Conservation (phyloP, 148 eudicot species). For the Dysphania ambrosioides region DNA sequence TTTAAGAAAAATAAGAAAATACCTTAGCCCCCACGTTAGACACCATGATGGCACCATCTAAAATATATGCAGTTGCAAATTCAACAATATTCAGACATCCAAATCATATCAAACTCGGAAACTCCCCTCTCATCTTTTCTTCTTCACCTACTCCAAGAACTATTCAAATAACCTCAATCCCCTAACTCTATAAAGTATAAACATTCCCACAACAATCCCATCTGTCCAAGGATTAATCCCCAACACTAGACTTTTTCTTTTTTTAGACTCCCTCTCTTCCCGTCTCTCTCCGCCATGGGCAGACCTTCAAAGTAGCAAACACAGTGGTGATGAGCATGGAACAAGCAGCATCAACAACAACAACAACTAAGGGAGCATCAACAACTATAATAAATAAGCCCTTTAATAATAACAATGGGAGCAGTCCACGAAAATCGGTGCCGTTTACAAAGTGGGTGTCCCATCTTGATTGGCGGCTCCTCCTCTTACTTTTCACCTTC, state of each 20-base stretch:
- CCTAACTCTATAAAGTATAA: not conserved
- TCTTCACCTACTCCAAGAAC: not conserved
- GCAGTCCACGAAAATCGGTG: slow-evolving; percentile 22
- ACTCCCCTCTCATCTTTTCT: not conserved
- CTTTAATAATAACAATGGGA: not conserved
- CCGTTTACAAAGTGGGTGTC: slow-evolving; percentile 31
- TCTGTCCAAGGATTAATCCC: not conserved
- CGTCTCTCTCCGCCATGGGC: not conserved
- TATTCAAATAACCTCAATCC: too few species aligned
- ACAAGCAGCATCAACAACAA: not conserved
- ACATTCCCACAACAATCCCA: not conserved
- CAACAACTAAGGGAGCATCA: not conserved
- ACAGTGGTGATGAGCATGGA: not conserved
- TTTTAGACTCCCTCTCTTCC: not conserved
- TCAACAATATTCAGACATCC: too few species aligned
- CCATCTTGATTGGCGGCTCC: slow-evolving; percentile 55
- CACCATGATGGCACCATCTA: too few species aligned
- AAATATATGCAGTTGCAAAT: too few species aligned
- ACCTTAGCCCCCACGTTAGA: too few species aligned
- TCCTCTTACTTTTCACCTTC: slow-evolving; percentile 39
- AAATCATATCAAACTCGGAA: too few species aligned
- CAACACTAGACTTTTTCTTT: not conserved
- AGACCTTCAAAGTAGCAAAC: not conserved
- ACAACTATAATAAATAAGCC: not conserved
- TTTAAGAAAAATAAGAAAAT: too few species aligned